Base-by-base conservation (phyloP, 108 stramenopile genomes). In the Asterionellopsis glacialis region DNA sequence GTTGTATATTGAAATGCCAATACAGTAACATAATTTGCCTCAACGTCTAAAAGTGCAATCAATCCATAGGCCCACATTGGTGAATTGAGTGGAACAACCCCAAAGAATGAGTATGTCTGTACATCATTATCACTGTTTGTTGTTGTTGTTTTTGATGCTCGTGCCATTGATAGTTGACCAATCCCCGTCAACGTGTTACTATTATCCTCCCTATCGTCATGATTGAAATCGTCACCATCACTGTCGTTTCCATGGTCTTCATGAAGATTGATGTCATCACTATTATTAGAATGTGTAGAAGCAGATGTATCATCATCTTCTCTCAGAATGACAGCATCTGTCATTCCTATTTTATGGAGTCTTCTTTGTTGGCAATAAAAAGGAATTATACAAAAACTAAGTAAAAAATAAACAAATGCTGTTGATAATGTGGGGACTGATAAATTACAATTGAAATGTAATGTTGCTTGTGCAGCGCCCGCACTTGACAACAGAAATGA, bases 1-100 rank as follows among this genome's bases (percentile, higher is more conserved):
- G 90, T 94, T 9, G 98, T 98, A 71, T 91, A 97, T 58, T 83
- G 81, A 68, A 91, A 97, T 9, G 93, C 83, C 13, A 89, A 57
- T 41, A 93, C 70, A 2, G 90, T 83, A 25, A 94, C 62, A 26
- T 87, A 95, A 61, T 98, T 99, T 41, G 92, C 98, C 55, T 95
- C 82, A 0, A 96, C 88, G 64, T 98, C 97, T 47, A 95, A 54
- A 45, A 96, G 61, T 9, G 94, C 90, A 3, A 95, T 59, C 11
- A 88, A 52, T 22, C 75, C 45, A 56, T 84, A 92, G 58, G 61
- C 61, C 55, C 74, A 74, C 54, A 56, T 59, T 19, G 85, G 79
- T 28, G 63, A 56, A 39, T 76, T 58, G 21, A 88, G 57, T 62
- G 53, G 64, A 13, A 76, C 52, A 18, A 41, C 54, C 25, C 61